Evolutionary conservation across 257 asterid species (phyloP), one percentile per base, ranked within the genome.

Genomic region (Scutellaria baicalensis): DNA sequence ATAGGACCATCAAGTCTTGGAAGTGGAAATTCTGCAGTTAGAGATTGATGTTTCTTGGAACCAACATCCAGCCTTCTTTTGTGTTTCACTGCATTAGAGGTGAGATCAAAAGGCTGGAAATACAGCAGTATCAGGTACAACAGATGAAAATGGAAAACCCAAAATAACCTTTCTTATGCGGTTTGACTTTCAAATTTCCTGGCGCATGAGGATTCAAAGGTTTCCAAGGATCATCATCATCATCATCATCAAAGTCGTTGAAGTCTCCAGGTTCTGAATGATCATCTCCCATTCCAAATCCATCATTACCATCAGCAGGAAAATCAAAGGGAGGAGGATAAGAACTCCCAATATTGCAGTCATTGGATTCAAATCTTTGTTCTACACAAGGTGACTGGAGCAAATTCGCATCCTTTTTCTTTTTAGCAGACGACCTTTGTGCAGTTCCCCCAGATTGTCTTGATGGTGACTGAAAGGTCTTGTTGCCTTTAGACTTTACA

Each of bases 171-270:
- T 68, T 91, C 72, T 73, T 91, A 55, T 78, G 88, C 43, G 96
- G 95, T 67, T 81, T 91, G 17, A 89, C 84, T 89, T 82, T 88
- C 85, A 93, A 80, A 83, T 67, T 86, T 78, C 99, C 99, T 20
- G 89, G 86, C 70, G 80, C 97, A 79, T 93, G 96, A 38, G 99
- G 97, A 83, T 93, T 85, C 78, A 93, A 79, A 79, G 96, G 97
- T 70, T 86, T 86, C 99, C 97, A 93, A 12, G 97, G 96, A 84
- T 88, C 93, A 7, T 78, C 87, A 16, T 73, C 79, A 36, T 68
- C 96, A 57, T 43, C 58, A 6, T 69, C 80, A 68, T 89, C 97
- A 58, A 84, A 80, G 69, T 78, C 84, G 23, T 81, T 82, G 38
- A 82, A 74, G 52, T 84, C 84, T 40, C 69, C 83, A 51, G 80